Conservation (phyloP, 768 basidiomycete species). For the Mrakia gelida region DNA sequence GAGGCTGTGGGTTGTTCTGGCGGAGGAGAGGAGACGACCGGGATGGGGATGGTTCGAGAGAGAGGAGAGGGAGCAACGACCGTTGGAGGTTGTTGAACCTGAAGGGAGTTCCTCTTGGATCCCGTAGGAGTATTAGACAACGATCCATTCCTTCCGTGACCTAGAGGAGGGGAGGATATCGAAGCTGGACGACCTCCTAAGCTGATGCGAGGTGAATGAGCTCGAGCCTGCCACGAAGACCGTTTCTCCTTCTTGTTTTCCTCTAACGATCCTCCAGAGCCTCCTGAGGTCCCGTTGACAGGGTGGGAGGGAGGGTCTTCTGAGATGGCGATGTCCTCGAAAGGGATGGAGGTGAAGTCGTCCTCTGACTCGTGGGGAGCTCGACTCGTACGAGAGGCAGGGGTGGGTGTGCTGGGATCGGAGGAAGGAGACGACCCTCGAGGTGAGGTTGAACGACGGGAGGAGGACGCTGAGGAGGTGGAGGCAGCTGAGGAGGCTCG, state of each 20-base stretch:
- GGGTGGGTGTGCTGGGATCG: not conserved
- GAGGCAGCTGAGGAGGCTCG: not conserved
- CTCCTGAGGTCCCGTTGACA: slow-evolving; percentile 1
- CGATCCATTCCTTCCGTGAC: not conserved
- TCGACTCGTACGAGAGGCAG: not conserved
- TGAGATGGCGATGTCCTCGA: slow-evolving; percentile 12
- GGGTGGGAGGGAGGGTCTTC: not conserved
- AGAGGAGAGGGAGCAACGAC: slow-evolving; percentile 7
- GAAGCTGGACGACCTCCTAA: not conserved
- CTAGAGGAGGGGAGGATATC: not conserved
- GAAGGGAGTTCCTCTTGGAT: not conserved
- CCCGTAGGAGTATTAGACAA: not conserved
- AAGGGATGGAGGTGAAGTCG: not conserved
- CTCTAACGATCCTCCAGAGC: not conserved
- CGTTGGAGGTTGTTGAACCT: not conserved
- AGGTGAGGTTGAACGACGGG: not conserved
- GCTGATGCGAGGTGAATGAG: slow-evolving; percentile 6
- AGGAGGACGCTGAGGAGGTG: not conserved
- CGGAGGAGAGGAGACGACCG: not conserved
- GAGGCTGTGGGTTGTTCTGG: not conserved
- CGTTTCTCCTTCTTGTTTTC: not conserved
- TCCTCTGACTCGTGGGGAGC: not conserved
- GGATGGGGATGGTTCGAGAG: not conserved
- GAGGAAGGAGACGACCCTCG: not conserved
- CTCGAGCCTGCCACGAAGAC: not conserved